A percentile compares a stretch with the other conserved stretches of the same genome.
Evolutionary conservation across 306 rosid species (phyloP).

Genomic region (Leucaena leucocephala): DNA sequence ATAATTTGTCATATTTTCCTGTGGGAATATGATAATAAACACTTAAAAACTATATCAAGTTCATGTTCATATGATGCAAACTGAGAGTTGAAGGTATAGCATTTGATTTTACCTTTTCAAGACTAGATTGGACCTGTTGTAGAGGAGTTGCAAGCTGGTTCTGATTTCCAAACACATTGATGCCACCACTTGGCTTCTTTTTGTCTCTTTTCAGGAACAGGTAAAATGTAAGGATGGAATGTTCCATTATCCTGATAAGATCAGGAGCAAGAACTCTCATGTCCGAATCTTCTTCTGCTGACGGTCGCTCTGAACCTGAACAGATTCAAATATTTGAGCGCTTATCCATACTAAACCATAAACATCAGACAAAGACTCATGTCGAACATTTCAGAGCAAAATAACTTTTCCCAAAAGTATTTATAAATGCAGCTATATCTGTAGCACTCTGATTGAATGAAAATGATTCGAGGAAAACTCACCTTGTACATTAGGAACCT

Average conservation of each 20-base stretch:
- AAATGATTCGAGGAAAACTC: slow-evolving; percentile 15
- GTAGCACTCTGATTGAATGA: background rate
- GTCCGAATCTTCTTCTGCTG: slow-evolving; percentile 59
- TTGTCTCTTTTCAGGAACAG: slow-evolving; percentile 82
- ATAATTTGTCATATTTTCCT: background rate
- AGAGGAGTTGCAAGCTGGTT: slow-evolving; percentile 71
- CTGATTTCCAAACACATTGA: slow-evolving; percentile 66
- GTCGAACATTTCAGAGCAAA: background rate
- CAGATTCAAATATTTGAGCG: slow-evolving; percentile 29
- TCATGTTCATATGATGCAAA: slow-evolving; percentile 1
- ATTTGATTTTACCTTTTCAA: slow-evolving; percentile 71
- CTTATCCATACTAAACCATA: slow-evolving; percentile 14
- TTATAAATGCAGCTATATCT: slow-evolving; percentile 2
- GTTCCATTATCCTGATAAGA: slow-evolving; percentile 69
- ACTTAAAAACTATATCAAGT: background rate
- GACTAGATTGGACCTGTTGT: slow-evolving; percentile 72
- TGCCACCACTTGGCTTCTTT: slow-evolving; percentile 59
- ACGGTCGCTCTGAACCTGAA: slow-evolving; percentile 71
- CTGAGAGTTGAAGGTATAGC: slow-evolving; percentile 21
- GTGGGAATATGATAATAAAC: background rate
- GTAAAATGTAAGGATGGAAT: slow-evolving; percentile 76
- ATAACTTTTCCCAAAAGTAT: background rate
- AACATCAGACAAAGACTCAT: background rate
- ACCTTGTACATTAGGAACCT: slow-evolving; percentile 88
- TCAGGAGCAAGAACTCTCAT: slow-evolving; percentile 70